Evolutionary conservation across 805 yeast species (phyloP).

Genomic region (Pichia kluyveri): DNA sequence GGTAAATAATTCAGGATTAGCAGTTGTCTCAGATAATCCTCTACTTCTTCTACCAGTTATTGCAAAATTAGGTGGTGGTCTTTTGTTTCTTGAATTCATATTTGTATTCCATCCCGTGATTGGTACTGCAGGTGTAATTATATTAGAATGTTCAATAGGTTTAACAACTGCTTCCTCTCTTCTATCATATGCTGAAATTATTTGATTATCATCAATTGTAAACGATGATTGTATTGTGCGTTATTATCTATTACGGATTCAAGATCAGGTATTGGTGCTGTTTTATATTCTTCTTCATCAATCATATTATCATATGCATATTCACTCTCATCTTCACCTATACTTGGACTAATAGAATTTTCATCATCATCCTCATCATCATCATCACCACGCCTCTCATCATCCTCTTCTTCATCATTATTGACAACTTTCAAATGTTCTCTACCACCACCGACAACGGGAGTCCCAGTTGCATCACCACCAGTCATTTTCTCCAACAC

Average conservation of each 20-base stretch:
- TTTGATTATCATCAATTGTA: background rate
- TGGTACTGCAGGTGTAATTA: slow-evolving; percentile 14
- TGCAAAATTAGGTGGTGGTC: slow-evolving; percentile 33
- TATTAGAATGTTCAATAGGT: slow-evolving; percentile 22
- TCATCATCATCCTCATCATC: too few species aligned
- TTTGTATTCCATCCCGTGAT: slow-evolving; percentile 1
- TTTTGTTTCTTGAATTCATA: slow-evolving; percentile 11
- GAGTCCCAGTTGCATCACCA: background rate
- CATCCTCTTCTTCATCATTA: background rate
- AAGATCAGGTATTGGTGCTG: slow-evolving; percentile 3
- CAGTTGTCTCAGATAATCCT: slow-evolving; percentile 27
- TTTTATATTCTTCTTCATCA: background rate
- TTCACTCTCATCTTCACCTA: background rate
- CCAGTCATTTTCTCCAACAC: background rate
- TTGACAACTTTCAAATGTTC: slow-evolving; percentile 4
- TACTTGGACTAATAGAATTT: too few species aligned
- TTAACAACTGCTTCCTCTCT: slow-evolving; percentile 28
- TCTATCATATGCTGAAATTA: slow-evolving; percentile 27
- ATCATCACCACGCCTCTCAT: too few species aligned
- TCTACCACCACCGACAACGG: background rate
- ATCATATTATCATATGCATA: background rate
- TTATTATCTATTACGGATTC: background rate
- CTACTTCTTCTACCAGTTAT: slow-evolving; percentile 30
- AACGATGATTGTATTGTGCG: too few species aligned
- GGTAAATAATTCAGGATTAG: slow-evolving; percentile 24